phyloP scores from a whole-genome alignment of 1,284 basidiomycete species.

The Phellopilus nigrolimitatus region DNA sequence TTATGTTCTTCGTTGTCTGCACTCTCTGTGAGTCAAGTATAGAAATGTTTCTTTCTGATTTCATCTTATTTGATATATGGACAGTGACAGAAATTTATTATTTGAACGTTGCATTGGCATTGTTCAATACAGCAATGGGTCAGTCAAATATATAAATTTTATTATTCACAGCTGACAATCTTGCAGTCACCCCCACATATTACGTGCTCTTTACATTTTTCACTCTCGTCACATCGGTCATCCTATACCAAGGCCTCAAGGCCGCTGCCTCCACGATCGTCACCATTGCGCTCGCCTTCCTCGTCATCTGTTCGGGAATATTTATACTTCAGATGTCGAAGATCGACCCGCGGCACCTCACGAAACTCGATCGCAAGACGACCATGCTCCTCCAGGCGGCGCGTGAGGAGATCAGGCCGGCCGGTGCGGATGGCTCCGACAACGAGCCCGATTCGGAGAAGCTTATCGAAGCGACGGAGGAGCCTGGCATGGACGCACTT shows the following conservation, averaged over 20 bases:
- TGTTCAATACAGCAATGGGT: conserved; percentile 96
- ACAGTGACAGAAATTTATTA: conserved; percentile 90
- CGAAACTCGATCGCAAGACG: conserved; percentile 74
- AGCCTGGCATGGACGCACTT: conserved; percentile 38
- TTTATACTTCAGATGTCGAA: conserved; percentile 96
- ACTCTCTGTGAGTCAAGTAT: conserved; percentile 59
- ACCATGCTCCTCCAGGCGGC: conserved; percentile 83
- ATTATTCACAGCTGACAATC: conserved; percentile 25
- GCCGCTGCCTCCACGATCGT: conserved; percentile 75
- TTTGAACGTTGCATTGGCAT: conserved; percentile 92
- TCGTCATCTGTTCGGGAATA: conserved; percentile 87
- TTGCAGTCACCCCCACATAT: conserved; percentile 51
- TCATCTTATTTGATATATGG: conserved; percentile 16
- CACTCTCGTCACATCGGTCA: conserved; percentile 84
- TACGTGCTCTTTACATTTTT: conserved; percentile 72
- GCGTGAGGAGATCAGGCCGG: conserved; percentile 53
- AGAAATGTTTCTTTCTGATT: conserved; percentile 13
- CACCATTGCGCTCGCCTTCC: conserved; percentile 88
- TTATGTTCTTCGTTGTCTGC: conserved; percentile 79
- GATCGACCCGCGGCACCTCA: conserved; percentile 73
- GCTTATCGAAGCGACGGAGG: conserved; percentile 30
- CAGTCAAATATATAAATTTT: conserved; percentile 21
- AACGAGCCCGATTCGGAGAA: conserved; percentile 53
- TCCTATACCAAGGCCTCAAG: conserved; percentile 88
- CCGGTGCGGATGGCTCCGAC: conserved; percentile 32